Evolutionary conservation across 768 basidiomycete species (phyloP).

Genomic region (Boletus sensibilis): DNA sequence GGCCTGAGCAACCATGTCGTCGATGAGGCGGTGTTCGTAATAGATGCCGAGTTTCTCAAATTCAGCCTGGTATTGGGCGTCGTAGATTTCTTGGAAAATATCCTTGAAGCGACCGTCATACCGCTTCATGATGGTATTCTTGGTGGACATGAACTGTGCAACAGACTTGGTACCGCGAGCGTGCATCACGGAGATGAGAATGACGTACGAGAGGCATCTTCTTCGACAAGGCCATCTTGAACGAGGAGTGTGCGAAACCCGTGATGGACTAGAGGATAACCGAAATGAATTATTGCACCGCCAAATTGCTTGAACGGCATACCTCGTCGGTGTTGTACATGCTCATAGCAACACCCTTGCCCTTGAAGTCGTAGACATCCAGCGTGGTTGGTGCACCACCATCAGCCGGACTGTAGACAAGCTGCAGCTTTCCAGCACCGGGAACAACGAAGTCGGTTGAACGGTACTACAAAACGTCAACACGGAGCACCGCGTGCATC

Average conservation of each 20-base stretch:
- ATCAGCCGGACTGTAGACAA: conserved; percentile 82
- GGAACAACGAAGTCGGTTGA: conserved; percentile 91
- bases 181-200: conserved; percentile 7
- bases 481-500: conserved; percentile 1
- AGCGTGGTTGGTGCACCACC: conserved; percentile 66
- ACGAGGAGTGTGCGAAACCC: conserved; percentile 95
- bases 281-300: background rate
- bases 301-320: conserved; percentile 6
- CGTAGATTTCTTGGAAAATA: conserved; percentile 97
- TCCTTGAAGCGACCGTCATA: conserved; percentile 99
- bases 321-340: conserved; percentile 99
- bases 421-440: conserved; percentile 90
- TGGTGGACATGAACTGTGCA: conserved; percentile 89
- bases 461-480: conserved; percentile 61
- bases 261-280: conserved; percentile 63
- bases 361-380: conserved; percentile 93
- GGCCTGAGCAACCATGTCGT: conserved; percentile 98
- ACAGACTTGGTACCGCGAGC: background rate
- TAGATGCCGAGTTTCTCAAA: conserved; percentile 75
- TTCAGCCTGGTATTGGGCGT: conserved; percentile 66
- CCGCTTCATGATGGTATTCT: conserved; percentile 96
- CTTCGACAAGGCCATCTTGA: conserved; percentile 91
- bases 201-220: conserved; percentile 67
- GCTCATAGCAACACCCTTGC: conserved; percentile 86
- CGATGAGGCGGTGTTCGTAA: conserved; percentile 96